phyloP scores from a whole-genome alignment of 2,329 filamentous ascomycete genomes.

The Neophaeococcomyces aloes region DNA sequence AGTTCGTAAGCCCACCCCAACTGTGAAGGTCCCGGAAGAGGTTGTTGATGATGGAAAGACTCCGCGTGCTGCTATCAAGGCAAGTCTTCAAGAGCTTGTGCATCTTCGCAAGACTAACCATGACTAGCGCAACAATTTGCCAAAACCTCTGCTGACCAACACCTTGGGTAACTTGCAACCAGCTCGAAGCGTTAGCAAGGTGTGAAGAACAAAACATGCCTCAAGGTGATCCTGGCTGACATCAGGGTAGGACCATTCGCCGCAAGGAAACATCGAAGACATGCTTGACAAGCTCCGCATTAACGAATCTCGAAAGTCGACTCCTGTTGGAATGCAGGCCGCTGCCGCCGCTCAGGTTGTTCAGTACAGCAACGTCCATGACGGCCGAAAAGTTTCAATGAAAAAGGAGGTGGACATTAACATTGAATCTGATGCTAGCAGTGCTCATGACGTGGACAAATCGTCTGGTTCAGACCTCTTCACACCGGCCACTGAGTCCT shows the following conservation, averaged over 20 bases:
- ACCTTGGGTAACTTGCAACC: conserved; percentile 28
- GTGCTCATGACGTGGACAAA: conserved; percentile 17
- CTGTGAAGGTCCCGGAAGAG: conserved; percentile 16
- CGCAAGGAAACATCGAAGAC: conserved; percentile 51
- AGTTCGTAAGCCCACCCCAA: conserved; percentile 12
- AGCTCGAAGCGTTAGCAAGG: conserved; percentile 19
- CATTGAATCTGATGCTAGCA: conserved; percentile 14
- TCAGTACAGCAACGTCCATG: not conserved
- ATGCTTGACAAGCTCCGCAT: conserved; percentile 36
- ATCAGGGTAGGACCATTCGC: not conserved
- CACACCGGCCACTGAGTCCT: conserved; percentile 32
- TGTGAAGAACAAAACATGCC: conserved; percentile 4
- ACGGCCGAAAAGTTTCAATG: conserved; percentile 33
- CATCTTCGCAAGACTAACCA: not conserved
- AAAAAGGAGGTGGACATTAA: conserved; percentile 47
- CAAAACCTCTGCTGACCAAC: conserved; percentile 26
- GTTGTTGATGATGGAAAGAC: conserved; percentile 10
- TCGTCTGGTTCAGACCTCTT: conserved; percentile 30
- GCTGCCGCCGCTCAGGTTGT: not conserved
- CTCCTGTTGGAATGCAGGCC: conserved; percentile 12
- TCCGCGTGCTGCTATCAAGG: conserved; percentile 10
- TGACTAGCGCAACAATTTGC: conserved; percentile 16
- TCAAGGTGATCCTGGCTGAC: not conserved
- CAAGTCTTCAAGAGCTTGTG: not conserved
- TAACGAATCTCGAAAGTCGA: conserved; percentile 23